Base-by-base conservation (phyloP, 2,329 filamentous ascomycete genomes). In the Pseudogymnoascus sp. region DNA sequence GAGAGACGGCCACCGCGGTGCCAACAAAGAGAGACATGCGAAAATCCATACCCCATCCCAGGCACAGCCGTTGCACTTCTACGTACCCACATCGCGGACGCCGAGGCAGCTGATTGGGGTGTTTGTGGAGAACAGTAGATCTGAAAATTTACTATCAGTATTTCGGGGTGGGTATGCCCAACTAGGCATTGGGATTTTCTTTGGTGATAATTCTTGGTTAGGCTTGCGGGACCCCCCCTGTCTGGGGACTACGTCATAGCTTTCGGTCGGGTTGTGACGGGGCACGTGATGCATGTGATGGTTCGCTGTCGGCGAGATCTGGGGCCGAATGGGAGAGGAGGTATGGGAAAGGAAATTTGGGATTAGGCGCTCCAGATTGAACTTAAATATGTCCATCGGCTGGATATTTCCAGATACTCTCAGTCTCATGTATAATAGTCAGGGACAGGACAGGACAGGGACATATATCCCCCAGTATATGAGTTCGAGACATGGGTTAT, bases 401-500 rank as follows among this genome's bases (percentile, higher is more conserved):
- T 22, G 4, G 18, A 6, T 22, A 11, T 41, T 6, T 9, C n/a
- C 1, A 22, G 38, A 41, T 22, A 4, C 2, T 22, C 22, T 22
- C 22, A 22, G 22, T 2, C 22, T 22, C 22, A 22, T 22, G 4
- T 22, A 22, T 22, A 22, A 22, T 22, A 22, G 22, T 22, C 22
- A 22, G 2, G 22, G 22, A 22, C 4, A 22, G 22, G 22, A 43
- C 18, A 43, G 14, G 14, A 50, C 43, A 15, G 14, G n/a, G n/a
- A n/a, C n/a, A n/a, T n/a, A n/a, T n/a, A n/a, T n/a, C n/a, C n/a
- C n/a, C n/a, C n/a, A n/a, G n/a, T n/a, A n/a, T n/a, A n/a, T n/a
- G n/a, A 53, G 47, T 53, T 53, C 25, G 28, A 53, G 33, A 53
- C 47, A 53, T 53, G 47, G 22, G 47, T 53, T 33, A 7, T 53